Evolutionary conservation across 805 yeast species (phyloP).

Genomic region (Saturnispora hagleri): DNA sequence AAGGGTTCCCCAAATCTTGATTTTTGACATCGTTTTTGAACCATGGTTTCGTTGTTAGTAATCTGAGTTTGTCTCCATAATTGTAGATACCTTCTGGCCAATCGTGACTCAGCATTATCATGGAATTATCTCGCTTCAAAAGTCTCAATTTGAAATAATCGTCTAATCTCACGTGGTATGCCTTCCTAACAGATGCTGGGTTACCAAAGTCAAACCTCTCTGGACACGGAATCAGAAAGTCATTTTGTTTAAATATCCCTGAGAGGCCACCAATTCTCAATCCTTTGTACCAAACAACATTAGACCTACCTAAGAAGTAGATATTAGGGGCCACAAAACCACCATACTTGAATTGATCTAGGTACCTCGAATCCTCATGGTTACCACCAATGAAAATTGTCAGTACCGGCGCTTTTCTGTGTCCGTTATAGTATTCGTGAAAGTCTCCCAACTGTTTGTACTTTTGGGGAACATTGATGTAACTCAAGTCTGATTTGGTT

Average conservation of each 20-base stretch:
- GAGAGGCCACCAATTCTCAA: conserved; percentile 72
- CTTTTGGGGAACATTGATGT: conserved; percentile 73
- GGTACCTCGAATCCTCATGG: conserved; percentile 80
- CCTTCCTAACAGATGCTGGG: conserved; percentile 39
- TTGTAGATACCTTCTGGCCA: conserved; percentile 83
- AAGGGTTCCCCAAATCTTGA: conserved; percentile 64
- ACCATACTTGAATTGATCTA: conserved; percentile 67
- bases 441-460: conserved; percentile 75
- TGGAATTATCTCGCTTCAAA: conserved; percentile 27
- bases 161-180: conserved; percentile 65
- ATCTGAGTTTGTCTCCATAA: conserved; percentile 44
- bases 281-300: conserved; percentile 68
- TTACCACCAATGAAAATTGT: conserved; percentile 92
- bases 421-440: conserved; percentile 56
- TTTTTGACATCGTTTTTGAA: conserved; percentile 54
- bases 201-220: conserved; percentile 35
- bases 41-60: conserved; percentile 55
- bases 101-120: conserved; percentile 74
- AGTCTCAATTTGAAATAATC: conserved; percentile 50
- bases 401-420: conserved; percentile 54
- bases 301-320: conserved; percentile 73
- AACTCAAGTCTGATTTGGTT: conserved; percentile 48
- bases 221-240: conserved; percentile 33
- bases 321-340: conserved; percentile 92
- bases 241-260: conserved; percentile 63